Evolutionary conservation across 805 yeast species (phyloP).

Genomic region (Saturnispora saitoi): DNA sequence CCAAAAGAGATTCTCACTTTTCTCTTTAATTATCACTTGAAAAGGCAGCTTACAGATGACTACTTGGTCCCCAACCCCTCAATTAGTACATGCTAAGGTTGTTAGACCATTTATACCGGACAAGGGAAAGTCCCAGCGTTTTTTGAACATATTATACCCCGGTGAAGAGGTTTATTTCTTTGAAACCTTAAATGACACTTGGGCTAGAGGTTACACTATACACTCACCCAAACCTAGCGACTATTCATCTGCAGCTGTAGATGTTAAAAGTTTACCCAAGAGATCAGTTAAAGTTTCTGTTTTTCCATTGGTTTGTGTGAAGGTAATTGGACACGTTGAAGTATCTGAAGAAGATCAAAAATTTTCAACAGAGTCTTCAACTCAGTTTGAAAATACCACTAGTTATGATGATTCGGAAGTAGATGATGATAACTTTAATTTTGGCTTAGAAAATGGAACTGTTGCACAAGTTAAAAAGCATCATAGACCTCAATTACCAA

Average conservation of each 20-base stretch:
- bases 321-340: slow-evolving; percentile 33
- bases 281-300: slow-evolving; percentile 44
- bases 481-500: slow-evolving; percentile 47
- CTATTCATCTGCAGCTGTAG: slow-evolving; percentile 51
- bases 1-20: neutral
- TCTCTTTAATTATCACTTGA: neutral
- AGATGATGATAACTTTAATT: slow-evolving; percentile 6
- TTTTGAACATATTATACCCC: slow-evolving; percentile 10
- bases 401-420: slow-evolving; percentile 12
- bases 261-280: slow-evolving; percentile 56
- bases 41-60: neutral
- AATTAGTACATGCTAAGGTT: slow-evolving; percentile 4
- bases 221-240: slow-evolving; percentile 65
- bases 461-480: slow-evolving; percentile 15
- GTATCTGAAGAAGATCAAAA: slow-evolving; percentile 1
- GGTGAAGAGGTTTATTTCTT: slow-evolving; percentile 13
- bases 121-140: neutral
- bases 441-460: neutral
- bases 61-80: slow-evolving; percentile 1
- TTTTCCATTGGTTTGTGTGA: slow-evolving; percentile 51
- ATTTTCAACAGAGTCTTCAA: neutral
- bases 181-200: slow-evolving; percentile 28
- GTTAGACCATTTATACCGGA: neutral
- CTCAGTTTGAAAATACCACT: slow-evolving; percentile 8
- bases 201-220: slow-evolving; percentile 76